Conservation (phyloP, 176 grass and related monocot species). For the Oryza meyeriana region DNA sequence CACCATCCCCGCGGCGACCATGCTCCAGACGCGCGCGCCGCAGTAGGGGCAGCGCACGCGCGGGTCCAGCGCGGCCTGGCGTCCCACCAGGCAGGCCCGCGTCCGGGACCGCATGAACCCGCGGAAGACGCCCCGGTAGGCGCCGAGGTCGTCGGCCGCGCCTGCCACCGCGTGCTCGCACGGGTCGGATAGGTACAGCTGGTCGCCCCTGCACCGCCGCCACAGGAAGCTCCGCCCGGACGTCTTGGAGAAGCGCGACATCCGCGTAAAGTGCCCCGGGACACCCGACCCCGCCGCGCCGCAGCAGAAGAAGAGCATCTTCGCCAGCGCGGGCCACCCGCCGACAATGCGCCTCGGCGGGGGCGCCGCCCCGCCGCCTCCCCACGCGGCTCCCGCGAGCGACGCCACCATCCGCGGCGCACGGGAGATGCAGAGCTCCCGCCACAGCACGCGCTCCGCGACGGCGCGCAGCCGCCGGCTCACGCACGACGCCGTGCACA, state of each 20-base stretch:
- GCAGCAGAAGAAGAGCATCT: conserved; percentile 84
- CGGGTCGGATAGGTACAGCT: conserved; percentile 77
- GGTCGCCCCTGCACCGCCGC: conserved; percentile 59
- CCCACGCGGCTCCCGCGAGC: neutral
- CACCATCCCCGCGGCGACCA: conserved; percentile 59
- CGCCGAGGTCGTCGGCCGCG: conserved; percentile 45
- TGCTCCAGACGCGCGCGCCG: conserved; percentile 82
- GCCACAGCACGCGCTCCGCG: conserved; percentile 77
- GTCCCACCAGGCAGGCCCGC: conserved; percentile 48
- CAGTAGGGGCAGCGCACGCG: conserved; percentile 69
- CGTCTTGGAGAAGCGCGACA: conserved; percentile 85
- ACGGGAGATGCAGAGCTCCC: conserved; percentile 74
- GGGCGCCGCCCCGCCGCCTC: neutral
- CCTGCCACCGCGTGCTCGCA: conserved; percentile 63
- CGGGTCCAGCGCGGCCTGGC: conserved; percentile 55
- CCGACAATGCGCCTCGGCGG: conserved; percentile 47
- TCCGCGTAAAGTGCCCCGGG: conserved; percentile 47
- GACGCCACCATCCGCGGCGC: conserved; percentile 62
- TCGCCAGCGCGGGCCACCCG: conserved; percentile 78
- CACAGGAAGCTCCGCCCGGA: conserved; percentile 74
- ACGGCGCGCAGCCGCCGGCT: conserved; percentile 71
- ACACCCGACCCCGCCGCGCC: conserved; percentile 23
- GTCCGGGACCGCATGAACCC: conserved; percentile 75
- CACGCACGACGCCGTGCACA: conserved; percentile 46
- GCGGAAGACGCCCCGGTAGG: conserved; percentile 77